Evolutionary conservation across 768 basidiomycete genomes (phyloP).

Genomic region (Neoboletus subvelutipes): DNA sequence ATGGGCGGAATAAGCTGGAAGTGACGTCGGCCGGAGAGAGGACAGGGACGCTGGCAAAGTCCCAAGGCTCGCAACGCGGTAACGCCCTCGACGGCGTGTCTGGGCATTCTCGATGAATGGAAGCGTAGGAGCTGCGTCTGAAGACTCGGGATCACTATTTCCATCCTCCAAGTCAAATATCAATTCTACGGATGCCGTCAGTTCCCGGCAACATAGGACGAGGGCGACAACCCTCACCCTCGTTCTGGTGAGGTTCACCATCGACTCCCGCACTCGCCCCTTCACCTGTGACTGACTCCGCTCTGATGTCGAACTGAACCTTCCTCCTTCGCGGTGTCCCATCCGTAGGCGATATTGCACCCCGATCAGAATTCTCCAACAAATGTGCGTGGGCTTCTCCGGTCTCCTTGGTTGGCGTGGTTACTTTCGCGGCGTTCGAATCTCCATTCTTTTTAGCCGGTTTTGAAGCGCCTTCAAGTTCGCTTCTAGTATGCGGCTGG

Average conservation of each 20-base stretch:
- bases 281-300: constrained; percentile 51
- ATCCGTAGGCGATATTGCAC: constrained; percentile 30
- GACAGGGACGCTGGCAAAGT: constrained; percentile 58
- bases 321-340: constrained; percentile 52
- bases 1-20: constrained; percentile 66
- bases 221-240: constrained; percentile 42
- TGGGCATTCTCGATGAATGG: constrained; percentile 34
- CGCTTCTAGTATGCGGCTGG: constrained; percentile 6
- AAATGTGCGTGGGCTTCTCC: constrained; percentile 12
- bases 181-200: constrained; percentile 44
- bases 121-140: constrained; percentile 36
- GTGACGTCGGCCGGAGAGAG: constrained; percentile 61
- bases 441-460: constrained; percentile 9
- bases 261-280: constrained; percentile 34
- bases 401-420: constrained; percentile 8
- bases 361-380: constrained; percentile 19
- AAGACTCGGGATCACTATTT: constrained; percentile 31
- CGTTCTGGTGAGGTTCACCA: constrained; percentile 35
- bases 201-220: background rate
- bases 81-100: constrained; percentile 24
- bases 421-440: constrained; percentile 14
- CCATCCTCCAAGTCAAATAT: constrained; percentile 73
- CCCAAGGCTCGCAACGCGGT: constrained; percentile 32
- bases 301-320: constrained; percentile 72
- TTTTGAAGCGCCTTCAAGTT: constrained; percentile 10